Evolutionary conservation across 495 filamentous ascomycete genomes (phyloP), one percentile per base, ranked within the genome.

Genomic region (Acidomyces sp.): DNA sequence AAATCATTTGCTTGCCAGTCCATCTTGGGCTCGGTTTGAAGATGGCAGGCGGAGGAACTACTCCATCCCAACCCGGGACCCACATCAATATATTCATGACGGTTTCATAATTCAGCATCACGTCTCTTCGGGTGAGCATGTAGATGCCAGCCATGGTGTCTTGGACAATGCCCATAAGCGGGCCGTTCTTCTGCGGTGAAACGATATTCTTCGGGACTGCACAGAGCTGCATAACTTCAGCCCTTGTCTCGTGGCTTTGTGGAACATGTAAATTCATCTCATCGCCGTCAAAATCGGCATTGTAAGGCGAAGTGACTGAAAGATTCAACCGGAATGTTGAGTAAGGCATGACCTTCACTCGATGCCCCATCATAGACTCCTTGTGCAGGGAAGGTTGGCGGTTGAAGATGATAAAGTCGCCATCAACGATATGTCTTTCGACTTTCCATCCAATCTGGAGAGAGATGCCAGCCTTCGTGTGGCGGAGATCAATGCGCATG

Each of bases 201-300:
- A 99, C 90, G 51, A 99, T 93, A 57, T 99, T 93, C 44, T 86
- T 69, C 5, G 90, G 90, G 34, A 99, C 90, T 74, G 95, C 80
- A 60, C 90, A 94, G 26, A 99, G 77, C 55, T 94, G 72, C 52
- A 73, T 80, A 49, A 99, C 73, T 62, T 99, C 90, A 7, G 90
- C 88, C 9, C 90, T 77, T 17, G 90, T 84, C 61, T 99, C 92
- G 53, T 99, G 88, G 13, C 81, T 82, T 58, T 99, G 90, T 6
- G 90, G 92, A 29, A 99, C 92, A 69, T 99, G 90, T 61, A 99
- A 74, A 56, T 99, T 99, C 90, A 99, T 99, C 63, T 99, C 90
- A 61, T 99, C 90, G 49, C 90, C 90, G 56, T 99, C 90, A 57
- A 99, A 99, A 78, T 99, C 90, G 45, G 90, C 90, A 61, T 99